Base-by-base conservation (phyloP, 768 basidiomycete genomes). In the Leccinellum albellum region DNA sequence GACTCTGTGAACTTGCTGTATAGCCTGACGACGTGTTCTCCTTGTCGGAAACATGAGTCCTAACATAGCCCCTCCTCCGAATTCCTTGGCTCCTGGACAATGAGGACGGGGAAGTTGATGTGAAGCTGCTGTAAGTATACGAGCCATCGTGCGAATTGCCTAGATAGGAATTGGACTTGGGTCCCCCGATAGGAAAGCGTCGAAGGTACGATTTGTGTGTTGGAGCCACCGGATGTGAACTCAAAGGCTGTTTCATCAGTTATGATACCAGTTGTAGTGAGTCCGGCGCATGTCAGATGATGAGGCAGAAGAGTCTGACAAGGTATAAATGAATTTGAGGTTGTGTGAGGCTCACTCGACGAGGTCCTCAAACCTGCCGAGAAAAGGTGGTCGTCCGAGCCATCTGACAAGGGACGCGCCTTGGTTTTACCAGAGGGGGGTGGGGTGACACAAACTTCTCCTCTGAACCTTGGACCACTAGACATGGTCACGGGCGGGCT, bases 401-500 rank as follows among this genome's bases (percentile, higher is more conserved):
- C 53, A 4, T 76, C 54, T 50, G 70, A 65, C 48, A 69, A 59
- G 53, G 70, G 57, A 64, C 70, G 62, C 17, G 62, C 46, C 65
- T 65, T 70, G 31, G 64, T 62, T 66, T 66, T 56, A 61, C 72
- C 68, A 45, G 73, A 77, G 12, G 81, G 81, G 1, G 78, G 79
- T 0, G 80, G 79, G 45, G 68, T 82, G 63, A 73, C 75, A 61
- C 69, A 76, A 32, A 85, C 63, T 54, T 76, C 71, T 13, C 73
- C 65, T 12, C 77, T 59, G 26, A 79, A 70, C 26, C 76, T 69
- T 14, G 85, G 79, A 2, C 85, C 87, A 64, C 87, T 88, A 0
- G 86, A 87, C 1, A 87, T 76, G 0, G 87, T 88, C n/a, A 88
- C 87, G 0, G 88, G 86, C 6, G 44, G 75, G 75, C 33, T 75